Base-by-base conservation (phyloP, 768 basidiomycete species). In the Pholiota microspora region DNA sequence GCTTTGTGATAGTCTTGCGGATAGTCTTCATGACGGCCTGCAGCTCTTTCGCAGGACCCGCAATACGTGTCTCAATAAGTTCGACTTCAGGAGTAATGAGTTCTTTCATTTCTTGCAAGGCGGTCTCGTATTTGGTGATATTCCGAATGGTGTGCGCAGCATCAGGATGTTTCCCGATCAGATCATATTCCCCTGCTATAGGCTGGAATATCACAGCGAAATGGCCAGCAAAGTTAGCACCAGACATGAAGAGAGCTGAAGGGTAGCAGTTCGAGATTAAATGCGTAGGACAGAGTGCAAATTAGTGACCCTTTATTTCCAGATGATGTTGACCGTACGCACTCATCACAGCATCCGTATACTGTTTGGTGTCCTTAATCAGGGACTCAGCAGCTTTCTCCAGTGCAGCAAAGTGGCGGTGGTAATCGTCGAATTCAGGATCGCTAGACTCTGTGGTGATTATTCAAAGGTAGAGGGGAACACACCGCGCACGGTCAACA, bases 1-100 rank as follows among this genome's bases (percentile, higher is more conserved):
- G 82, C 76, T 99, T 99, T 6, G 89, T 92, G 63, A 97, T 92
- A 15, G 84, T 93, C 79, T 98, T 99, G 63, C 95, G 76, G 63
- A 98, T 92, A 59, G 80, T 72, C 76, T 96, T 98, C 73, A 95
- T 76, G 55, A 97, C 77, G 0, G 80, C 78, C 67, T 94, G 88
- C 25, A 97, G 77, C 68, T 99, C 97, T 73, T 92, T 98, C 45
- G 86, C 80, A 7, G 97, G 97, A 0, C 82, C 88, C 34, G 88
- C 71, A 52, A 99, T 83, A 59, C 95, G 79, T 57, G 84, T 88
- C 58, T 94, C 88, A 65, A 99, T 94, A 54, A 99, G 80, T 69
- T 99, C 95, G 15, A 99, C 78, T 71, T 99, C 97, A 4, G 97
- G 97, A 8, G 81, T 71, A 45, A 98, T 77, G 10, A 89, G 76